Base-by-base conservation (phyloP, 345 rosid species). In the Excoecaria cochinchinensis region DNA sequence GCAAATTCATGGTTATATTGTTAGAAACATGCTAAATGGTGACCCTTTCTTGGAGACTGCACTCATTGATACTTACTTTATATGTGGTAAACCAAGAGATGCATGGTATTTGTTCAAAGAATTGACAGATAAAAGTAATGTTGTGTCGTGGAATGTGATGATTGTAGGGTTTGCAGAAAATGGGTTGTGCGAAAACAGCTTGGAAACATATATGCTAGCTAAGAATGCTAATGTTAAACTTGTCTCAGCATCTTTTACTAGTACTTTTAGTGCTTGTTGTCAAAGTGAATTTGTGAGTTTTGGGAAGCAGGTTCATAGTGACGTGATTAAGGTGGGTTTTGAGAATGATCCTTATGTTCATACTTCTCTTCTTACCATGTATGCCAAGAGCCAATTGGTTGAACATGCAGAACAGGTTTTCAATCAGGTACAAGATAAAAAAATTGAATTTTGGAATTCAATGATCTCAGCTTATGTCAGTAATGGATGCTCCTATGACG, bases 141-240 rank as follows among this genome's bases (percentile, higher is more conserved):
- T 87, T 44, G 97, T 93, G 15, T 71, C 82, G 6, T 93, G 98
- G 97, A 93, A 93, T 86, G 92, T 93, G 79, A 85, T 91, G 89
- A 86, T 93, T 82, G 82, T 82, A 78, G 94, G 92, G 44, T 82
- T 90, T 71, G 78, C 73, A 58, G 84, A 85, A 76, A 83, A 80
- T 82, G 87, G 87, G 4, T 10, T 77, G 74, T 86, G 87, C 90
- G 87, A 85, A 44, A 69, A 72, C 63, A 89, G 97, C 83, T 83
- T 93, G 83, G 86, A 86, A 56, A 70, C 90, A 68, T 91, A 86
- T 79, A 50, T 79, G 46, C 75, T 85, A 63, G 90, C 86, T 10
- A 90, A 88, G 81, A 79, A 53, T 66, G 81, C 88, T 81, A 69
- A 77, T 73, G 76, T 87, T 39, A 78, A 83, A 74, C 82, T 89